These are phyloP conservation scores for Phialophora tarda DNA, from an alignment of 2,329 filamentous ascomycete genomes.

Conservation along the genomic window DNA sequence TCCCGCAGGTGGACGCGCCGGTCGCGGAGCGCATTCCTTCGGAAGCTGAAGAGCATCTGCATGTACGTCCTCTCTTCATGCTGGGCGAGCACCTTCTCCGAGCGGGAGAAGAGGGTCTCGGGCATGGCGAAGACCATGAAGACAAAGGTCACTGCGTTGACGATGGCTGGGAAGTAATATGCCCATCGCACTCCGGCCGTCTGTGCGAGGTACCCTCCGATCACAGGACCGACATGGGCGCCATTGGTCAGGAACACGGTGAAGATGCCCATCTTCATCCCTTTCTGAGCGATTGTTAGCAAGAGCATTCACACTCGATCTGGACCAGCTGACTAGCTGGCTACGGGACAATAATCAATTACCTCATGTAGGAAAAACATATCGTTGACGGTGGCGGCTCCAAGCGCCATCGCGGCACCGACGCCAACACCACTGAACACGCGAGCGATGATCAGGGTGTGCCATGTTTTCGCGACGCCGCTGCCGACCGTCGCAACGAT, in stretches of 20 bases:
- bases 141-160: constrained; percentile 28
- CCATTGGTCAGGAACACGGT: constrained; percentile 22
- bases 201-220: constrained; percentile 34
- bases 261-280: constrained; percentile 21
- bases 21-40: constrained; percentile 11
- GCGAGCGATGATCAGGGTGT: constrained; percentile 12
- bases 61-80: constrained; percentile 17
- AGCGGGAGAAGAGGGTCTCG: constrained; percentile 22
- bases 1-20: constrained; percentile 27
- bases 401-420: constrained; percentile 24
- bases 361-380: constrained; percentile 24
- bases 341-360: neutral
- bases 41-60: constrained; percentile 25
- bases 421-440: constrained; percentile 18
- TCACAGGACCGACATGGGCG: constrained; percentile 16
- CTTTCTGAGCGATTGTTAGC: neutral
- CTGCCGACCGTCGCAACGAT: constrained; percentile 39
- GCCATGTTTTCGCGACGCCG: constrained; percentile 15
- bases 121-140: constrained; percentile 29
- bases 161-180: constrained; percentile 28
- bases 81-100: constrained; percentile 18
- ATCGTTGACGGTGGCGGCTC: constrained; percentile 22
- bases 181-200: constrained; percentile 32
- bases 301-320: neutral
- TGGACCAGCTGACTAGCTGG: neutral